Base-by-base conservation (phyloP, 2,329 filamentous ascomycete genomes). In the Trichoderma polysporum region DNA sequence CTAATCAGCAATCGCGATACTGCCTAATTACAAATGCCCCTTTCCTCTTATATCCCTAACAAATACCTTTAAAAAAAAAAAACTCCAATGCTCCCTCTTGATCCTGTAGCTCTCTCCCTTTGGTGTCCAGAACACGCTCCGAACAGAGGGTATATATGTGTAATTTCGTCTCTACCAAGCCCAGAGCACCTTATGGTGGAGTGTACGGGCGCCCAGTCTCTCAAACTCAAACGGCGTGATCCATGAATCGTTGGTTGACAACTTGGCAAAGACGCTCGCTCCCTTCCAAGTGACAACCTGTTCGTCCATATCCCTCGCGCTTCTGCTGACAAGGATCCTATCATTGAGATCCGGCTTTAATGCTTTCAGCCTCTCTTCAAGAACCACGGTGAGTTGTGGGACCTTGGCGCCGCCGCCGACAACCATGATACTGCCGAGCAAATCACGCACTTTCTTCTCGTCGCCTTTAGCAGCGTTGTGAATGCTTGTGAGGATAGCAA, bases 211-310 rank as follows among this genome's bases (percentile, higher is more conserved):
- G 3, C 94, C 94, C 63, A 97, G 77, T 68, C 92, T 87, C 80
- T 97, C 93, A 79, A 94, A 97, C 83, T 98, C 94, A 73, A 90
- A 84, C 54, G 88, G 87, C 15, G 90, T 91, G 74, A 98, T 92
- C 95, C 95, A 99, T 74, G 91, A 95, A 78, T 99, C 95, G 79
- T 98, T 98, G 17, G 93, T 94, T 53, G 89, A 87, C 72, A 98
- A 81, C 80, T 97, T 93, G 2, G 93, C 94, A 82, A 97, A 99
- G 17, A 99, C 94, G 76, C 93, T 97, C 0, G 92, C 95, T 4
- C 95, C 95, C 84, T 99, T 99, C 95, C 95, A 99, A 9, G 90
- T 90, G 62, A 98, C 91, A n/a, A 98, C 94, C 79, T 97, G 93
- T 68, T 95, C 93, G 79, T 99, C 95, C 82, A 99, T 90, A 73